Conservation (phyloP, 2,329 filamentous ascomycete genomes). For the Sclerotinia trifoliorum region DNA sequence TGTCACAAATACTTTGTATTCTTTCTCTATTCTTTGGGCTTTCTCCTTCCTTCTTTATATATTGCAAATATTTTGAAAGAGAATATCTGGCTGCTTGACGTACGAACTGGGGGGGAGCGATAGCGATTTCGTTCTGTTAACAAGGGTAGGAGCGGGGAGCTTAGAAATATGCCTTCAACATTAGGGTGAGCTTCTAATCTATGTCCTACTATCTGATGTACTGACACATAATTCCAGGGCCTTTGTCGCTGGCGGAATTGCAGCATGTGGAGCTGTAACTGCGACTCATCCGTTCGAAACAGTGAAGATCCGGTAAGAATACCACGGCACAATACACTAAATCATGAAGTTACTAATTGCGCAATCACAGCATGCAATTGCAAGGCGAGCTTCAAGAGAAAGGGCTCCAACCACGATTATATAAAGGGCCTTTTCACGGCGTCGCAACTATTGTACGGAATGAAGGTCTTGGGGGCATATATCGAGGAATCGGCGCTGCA, state of each 20-base stretch:
- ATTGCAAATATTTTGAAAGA: not conserved
- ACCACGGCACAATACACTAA: conserved; percentile 6
- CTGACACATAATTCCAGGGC: conserved; percentile 49
- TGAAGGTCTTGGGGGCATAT: conserved; percentile 81
- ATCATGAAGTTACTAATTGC: conserved; percentile 23
- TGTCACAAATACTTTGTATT: not conserved
- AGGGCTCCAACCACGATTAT: conserved; percentile 79
- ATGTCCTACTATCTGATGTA: not conserved
- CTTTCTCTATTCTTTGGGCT: not conserved
- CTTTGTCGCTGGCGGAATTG: conserved; percentile 94
- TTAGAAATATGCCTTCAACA: conserved; percentile 52
- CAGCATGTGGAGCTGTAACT: conserved; percentile 94
- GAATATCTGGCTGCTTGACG: not conserved
- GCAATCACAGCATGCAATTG: conserved; percentile 72
- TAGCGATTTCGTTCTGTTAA: conserved; percentile 18
- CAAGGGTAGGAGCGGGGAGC: conserved; percentile 30
- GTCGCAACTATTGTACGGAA: conserved; percentile 86
- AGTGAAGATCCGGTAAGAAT: conserved; percentile 85
- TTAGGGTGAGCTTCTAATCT: conserved; percentile 44
- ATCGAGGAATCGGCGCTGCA: conserved; percentile 85
- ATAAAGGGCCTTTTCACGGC: conserved; percentile 88
- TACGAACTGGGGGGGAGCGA: conserved; percentile 27
- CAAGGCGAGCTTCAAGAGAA: conserved; percentile 93
- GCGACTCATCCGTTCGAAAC: conserved; percentile 98
- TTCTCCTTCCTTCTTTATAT: not conserved